phyloP scores from a whole-genome alignment of 169 alveolate species.

The Cytauxzoon felis region DNA sequence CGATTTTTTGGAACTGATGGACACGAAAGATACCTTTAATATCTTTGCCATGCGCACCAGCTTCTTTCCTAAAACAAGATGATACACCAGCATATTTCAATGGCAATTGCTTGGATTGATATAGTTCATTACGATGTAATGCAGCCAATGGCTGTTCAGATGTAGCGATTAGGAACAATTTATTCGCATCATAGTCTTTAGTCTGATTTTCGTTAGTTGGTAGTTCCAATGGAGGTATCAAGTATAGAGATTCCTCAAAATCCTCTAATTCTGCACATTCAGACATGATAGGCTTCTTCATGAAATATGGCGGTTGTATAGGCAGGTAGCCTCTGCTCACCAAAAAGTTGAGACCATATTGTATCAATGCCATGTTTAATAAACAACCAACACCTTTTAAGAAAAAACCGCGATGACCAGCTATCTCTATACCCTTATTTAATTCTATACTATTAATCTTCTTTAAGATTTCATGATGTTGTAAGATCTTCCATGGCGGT shows the following conservation, averaged over 20 bases:
- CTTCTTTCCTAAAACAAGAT: constrained; percentile 98
- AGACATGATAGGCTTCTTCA: constrained; percentile 91
- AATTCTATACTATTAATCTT: constrained; percentile 87
- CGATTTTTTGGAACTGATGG: constrained; percentile 99
- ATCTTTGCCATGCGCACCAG: constrained; percentile 99
- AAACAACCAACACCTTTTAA: constrained; percentile 93
- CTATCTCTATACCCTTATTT: constrained; percentile 91
- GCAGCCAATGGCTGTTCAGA: constrained; percentile 99
- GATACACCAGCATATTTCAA: constrained; percentile 94
- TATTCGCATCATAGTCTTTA: constrained; percentile 69
- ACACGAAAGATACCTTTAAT: constrained; percentile 98
- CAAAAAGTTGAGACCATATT: constrained; percentile 90
- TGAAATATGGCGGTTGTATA: constrained; percentile 97
- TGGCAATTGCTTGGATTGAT: constrained; percentile 83
- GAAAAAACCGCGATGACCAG: constrained; percentile 98
- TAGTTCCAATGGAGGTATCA: constrained; percentile 59
- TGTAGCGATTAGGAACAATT: constrained; percentile 95
- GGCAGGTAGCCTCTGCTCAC: constrained; percentile 90
- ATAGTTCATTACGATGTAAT: constrained; percentile 83
- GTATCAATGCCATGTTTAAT: constrained; percentile 92
- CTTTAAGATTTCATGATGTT: constrained; percentile 90
- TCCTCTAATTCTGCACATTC: constrained; percentile 96
- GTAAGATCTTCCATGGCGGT: constrained; percentile 67
- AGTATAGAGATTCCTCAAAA: constrained; percentile 94
- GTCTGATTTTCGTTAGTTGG: constrained; percentile 18